Evolutionary conservation across 2,329 filamentous ascomycete genomes (phyloP).

Genomic region (Fusarium pilosicola): DNA sequence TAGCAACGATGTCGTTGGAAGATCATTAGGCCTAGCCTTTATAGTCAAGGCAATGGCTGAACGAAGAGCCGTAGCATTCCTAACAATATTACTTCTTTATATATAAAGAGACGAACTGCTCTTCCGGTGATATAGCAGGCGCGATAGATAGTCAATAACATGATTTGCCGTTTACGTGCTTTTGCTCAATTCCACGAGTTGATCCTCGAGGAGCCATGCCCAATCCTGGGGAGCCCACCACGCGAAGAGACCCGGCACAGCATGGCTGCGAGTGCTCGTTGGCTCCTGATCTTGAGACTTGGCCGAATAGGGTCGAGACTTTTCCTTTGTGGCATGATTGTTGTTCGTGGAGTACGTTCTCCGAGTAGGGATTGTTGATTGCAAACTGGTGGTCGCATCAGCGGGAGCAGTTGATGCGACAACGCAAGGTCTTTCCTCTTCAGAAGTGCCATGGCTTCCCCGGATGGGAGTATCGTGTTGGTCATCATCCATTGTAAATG

Average conservation of each 20-base stretch:
- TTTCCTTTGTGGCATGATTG: not conserved
- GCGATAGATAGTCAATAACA: not conserved
- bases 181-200: not conserved
- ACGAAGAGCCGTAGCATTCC: not conserved
- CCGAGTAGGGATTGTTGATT: not conserved
- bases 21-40: not conserved
- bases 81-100: not conserved
- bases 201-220: not conserved
- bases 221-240: not conserved
- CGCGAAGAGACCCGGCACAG: not conserved
- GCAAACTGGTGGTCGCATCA: not conserved
- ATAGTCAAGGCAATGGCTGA: not conserved
- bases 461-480: rapidly evolving
- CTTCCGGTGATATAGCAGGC: not conserved
- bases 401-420: rapidly evolving
- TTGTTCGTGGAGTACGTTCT: not conserved
- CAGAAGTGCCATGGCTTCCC: rapidly evolving
- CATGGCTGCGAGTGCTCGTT: not conserved
- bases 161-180: not conserved
- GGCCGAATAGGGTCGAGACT: not conserved
- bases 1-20: not conserved
- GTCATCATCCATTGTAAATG: rapidly evolving
- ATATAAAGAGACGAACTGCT: not conserved
- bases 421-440: not conserved
- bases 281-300: not conserved